Evolutionary conservation across 768 basidiomycete genomes (phyloP).

Genomic region (Asterophora parasitica): DNA sequence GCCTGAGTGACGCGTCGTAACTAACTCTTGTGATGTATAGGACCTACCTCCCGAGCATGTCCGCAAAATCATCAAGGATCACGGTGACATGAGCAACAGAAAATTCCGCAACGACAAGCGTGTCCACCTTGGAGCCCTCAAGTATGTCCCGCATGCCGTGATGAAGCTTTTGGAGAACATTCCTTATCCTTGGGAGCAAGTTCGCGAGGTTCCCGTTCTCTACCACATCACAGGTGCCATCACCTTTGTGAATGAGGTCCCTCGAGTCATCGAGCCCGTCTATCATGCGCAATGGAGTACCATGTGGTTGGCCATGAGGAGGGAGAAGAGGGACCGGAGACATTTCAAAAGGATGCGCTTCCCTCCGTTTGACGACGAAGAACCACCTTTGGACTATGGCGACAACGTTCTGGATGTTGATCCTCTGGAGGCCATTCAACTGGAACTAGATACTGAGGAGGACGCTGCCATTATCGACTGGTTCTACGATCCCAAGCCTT

Average conservation of each 20-base stretch:
- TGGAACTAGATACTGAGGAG: slow-evolving; percentile 91
- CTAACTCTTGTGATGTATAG: slow-evolving; percentile 34
- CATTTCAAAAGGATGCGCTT: slow-evolving; percentile 99
- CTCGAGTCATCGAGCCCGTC: slow-evolving; percentile 93
- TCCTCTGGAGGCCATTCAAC: slow-evolving; percentile 94
- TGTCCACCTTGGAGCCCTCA: slow-evolving; percentile 95
- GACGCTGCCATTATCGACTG: slow-evolving; percentile 90
- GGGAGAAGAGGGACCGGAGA: slow-evolving; percentile 96
- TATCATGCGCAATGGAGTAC: slow-evolving; percentile 99
- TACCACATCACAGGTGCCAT: slow-evolving; percentile 99
- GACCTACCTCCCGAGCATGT: slow-evolving; percentile 97
- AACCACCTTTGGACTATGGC: slow-evolving; percentile 97
- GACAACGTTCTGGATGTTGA: slow-evolving; percentile 99
- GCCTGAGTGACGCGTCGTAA: slow-evolving; percentile 2
- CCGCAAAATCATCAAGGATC: slow-evolving; percentile 99
- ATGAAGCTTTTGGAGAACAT: slow-evolving; percentile 99
- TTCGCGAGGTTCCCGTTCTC: slow-evolving; percentile 95
- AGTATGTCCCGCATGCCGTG: slow-evolving; percentile 98
- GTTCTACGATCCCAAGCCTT: slow-evolving; percentile 98
- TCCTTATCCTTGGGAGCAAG: slow-evolving; percentile 98
- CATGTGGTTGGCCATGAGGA: slow-evolving; percentile 99
- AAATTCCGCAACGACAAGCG: slow-evolving; percentile 99
- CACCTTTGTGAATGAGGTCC: slow-evolving; percentile 98
- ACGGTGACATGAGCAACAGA: slow-evolving; percentile 98
- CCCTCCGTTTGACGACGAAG: slow-evolving; percentile 98